These are phyloP conservation scores for Cyberlindnera euphorbiiphila DNA, from an alignment of 805 yeast species.

Conservation along the genomic window DNA sequence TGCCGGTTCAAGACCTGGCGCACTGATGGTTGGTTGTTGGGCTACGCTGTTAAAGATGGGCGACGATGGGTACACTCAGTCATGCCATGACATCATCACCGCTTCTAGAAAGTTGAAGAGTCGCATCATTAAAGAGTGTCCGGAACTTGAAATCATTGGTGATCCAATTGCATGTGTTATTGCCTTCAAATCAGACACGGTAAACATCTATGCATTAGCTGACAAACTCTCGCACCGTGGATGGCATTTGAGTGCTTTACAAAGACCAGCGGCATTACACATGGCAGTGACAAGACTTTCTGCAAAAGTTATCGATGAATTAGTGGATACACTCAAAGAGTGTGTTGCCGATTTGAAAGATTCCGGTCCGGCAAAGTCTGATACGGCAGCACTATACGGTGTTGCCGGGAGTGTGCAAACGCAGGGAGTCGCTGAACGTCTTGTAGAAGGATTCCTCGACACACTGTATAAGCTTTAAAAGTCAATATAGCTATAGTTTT, in stretches of 20 bases:
- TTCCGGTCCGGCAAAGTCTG: slow-evolving; percentile 35
- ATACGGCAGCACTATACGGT: slow-evolving; percentile 90
- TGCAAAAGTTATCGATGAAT: slow-evolving; percentile 53
- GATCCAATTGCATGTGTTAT: slow-evolving; percentile 84
- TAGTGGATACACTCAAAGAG: slow-evolving; percentile 43
- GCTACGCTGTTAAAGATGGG: slow-evolving; percentile 85
- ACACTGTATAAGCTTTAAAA: slow-evolving; percentile 54
- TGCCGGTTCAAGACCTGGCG: slow-evolving; percentile 97
- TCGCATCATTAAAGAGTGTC: slow-evolving; percentile 43
- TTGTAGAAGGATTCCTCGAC: slow-evolving; percentile 80
- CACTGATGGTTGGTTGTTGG: slow-evolving; percentile 97
- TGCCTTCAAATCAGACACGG: slow-evolving; percentile 58
- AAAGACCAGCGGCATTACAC: slow-evolving; percentile 88
- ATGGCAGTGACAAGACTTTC: slow-evolving; percentile 81
- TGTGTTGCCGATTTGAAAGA: slow-evolving; percentile 25
- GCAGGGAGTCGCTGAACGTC: slow-evolving; percentile 73
- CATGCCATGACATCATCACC: slow-evolving; percentile 61
- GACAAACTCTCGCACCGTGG: slow-evolving; percentile 65
- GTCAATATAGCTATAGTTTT: neutral
- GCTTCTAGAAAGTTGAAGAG: slow-evolving; percentile 58
- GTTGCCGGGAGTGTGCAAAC: slow-evolving; percentile 91
- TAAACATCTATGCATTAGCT: slow-evolving; percentile 75
- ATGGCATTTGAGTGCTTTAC: slow-evolving; percentile 89
- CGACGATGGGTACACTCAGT: slow-evolving; percentile 69
- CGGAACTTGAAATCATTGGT: slow-evolving; percentile 69